phyloP scores from a whole-genome alignment of 1,139 yeast genomes.

The Tardiomyces digboiensis region DNA sequence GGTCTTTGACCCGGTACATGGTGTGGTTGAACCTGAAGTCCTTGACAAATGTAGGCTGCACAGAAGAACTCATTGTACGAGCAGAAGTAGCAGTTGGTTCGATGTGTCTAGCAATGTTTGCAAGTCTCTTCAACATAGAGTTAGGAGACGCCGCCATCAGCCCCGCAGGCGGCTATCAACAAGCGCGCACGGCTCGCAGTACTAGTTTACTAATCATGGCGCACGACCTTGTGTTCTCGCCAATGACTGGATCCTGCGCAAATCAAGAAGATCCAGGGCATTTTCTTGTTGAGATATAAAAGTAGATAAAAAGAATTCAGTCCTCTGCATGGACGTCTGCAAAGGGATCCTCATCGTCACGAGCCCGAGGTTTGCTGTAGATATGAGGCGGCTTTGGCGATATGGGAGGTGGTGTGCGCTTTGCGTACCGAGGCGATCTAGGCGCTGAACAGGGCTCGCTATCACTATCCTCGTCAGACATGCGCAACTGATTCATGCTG shows the following conservation, averaged over 20 bases:
- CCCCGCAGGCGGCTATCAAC: no score
- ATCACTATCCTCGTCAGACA: neutral
- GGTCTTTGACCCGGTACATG: slow-evolving; percentile 74
- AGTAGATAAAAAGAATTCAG: no score
- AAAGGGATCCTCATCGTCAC: neutral
- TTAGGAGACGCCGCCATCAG: no score
- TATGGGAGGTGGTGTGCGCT: neutral
- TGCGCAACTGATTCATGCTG: neutral
- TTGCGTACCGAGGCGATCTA: neutral
- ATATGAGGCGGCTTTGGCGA: neutral
- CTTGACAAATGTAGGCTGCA: neutral
- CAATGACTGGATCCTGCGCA: no score
- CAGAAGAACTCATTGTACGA: neutral
- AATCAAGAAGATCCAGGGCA: no score
- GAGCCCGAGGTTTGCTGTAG: neutral
- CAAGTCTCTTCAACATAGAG: no score
- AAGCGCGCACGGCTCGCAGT: no score
- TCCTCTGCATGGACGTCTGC: neutral
- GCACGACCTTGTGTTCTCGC: no score
- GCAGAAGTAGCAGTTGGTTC: no score
- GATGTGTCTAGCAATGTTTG: no score
- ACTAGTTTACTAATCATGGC: no score
- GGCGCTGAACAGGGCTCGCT: neutral
- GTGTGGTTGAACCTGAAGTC: slow-evolving; percentile 23
- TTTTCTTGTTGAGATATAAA: no score